phyloP scores from a whole-genome alignment of 768 basidiomycete species.

The Auricularia cornea region DNA sequence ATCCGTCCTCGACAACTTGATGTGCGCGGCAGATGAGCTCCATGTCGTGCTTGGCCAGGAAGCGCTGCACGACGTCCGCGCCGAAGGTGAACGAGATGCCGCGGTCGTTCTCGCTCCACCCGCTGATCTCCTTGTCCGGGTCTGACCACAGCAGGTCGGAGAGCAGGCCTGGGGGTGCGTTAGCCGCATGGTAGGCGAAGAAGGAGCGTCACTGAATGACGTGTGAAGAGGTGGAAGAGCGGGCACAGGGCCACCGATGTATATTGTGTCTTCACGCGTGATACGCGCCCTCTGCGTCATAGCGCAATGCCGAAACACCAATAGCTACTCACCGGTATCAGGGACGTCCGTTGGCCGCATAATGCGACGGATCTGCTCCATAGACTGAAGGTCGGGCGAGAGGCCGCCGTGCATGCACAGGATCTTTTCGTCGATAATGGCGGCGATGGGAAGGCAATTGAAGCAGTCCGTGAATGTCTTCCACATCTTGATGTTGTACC shows the following conservation, averaged over 20 bases:
- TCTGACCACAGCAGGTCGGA: constrained; percentile 99
- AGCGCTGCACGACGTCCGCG: constrained; percentile 94
- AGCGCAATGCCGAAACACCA: no score
- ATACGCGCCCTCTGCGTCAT: no score
- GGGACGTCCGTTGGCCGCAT: constrained; percentile 99
- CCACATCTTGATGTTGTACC: constrained; percentile 99
- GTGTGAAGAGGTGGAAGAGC: no score
- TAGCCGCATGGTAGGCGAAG: constrained; percentile 2
- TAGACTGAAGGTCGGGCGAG: constrained; percentile 94
- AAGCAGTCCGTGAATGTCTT: constrained; percentile 99
- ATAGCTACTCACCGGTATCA: constrained; percentile 87
- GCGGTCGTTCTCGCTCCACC: constrained; percentile 99
- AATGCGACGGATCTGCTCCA: constrained; percentile 99
- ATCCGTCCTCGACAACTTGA: constrained; percentile 97
- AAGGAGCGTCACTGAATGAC: background rate
- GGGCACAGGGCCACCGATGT: no score
- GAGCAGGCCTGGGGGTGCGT: constrained; percentile 55
- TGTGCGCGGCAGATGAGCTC: constrained; percentile 97
- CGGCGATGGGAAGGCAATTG: constrained; percentile 98
- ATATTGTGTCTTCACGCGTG: no score
- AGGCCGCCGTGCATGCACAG: constrained; percentile 99
- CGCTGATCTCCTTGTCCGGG: constrained; percentile 98
- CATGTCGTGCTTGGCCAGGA: constrained; percentile 99
- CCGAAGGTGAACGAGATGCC: constrained; percentile 99
- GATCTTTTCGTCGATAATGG: constrained; percentile 99